Evolutionary conservation across 208 protist genomes (phyloP).

Genomic region (Wallacemonas sp.): DNA sequence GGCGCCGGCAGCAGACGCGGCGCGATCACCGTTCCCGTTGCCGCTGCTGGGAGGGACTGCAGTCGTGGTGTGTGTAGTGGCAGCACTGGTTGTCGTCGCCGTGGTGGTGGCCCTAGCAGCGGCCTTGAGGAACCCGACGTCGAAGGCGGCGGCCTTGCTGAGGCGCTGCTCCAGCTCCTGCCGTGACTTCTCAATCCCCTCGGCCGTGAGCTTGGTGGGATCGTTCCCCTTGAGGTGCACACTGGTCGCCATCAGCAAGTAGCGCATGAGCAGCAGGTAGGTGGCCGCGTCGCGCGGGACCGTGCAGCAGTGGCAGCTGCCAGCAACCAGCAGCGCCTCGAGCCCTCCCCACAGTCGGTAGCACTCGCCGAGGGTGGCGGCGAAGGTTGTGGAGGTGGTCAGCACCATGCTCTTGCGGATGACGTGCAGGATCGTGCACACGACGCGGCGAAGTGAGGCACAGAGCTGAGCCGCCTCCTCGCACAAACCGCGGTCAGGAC

Average conservation of each 20-base stretch:
- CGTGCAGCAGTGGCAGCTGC: conserved; percentile 36
- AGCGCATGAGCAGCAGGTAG: conserved; percentile 62
- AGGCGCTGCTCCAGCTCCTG: conserved; percentile 18
- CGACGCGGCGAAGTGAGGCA: conserved; percentile 4
- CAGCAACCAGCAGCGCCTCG: conserved; percentile 36
- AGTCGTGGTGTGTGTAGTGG: too few relatives aligned
- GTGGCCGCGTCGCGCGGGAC: conserved; percentile 62
- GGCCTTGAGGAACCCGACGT: not conserved
- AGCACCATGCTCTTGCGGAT: conserved; percentile 26
- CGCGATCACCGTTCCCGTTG: too few relatives aligned
- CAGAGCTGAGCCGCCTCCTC: conserved; percentile 4
- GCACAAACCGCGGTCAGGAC: not conserved
- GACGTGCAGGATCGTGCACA: conserved; percentile 24
- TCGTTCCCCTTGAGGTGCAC: conserved; percentile 8
- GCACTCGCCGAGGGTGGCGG: conserved; percentile 30
- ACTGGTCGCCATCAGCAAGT: conserved; percentile 39
- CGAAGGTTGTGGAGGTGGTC: conserved; percentile 4
- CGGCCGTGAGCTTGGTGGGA: conserved; percentile 9
- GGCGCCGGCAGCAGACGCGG: too few relatives aligned
- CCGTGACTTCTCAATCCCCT: conserved; percentile 27
- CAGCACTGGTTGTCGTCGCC: too few relatives aligned
- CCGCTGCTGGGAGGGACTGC: too few relatives aligned
- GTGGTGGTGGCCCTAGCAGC: too few relatives aligned
- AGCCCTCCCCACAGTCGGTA: conserved; percentile 46
- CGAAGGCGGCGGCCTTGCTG: not conserved